Percentiles rank a stretch among this genome's conserved stretches.
Conservation (phyloP, 2,329 filamentous ascomycete genomes). For the Colletotrichum sp. region DNA sequence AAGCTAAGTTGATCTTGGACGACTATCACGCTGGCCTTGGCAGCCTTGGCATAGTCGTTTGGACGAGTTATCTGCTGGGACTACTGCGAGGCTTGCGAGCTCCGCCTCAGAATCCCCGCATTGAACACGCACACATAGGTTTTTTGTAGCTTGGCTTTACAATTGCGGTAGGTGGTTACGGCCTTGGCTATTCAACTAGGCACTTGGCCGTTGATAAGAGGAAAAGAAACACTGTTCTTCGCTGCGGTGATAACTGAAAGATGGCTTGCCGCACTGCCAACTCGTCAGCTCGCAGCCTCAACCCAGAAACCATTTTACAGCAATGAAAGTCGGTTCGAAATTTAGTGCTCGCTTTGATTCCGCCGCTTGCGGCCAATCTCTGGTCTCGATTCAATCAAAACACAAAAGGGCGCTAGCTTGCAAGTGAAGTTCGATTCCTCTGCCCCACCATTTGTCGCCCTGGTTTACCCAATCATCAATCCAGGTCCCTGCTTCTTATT, state of each 20-base stretch:
- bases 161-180: background rate
- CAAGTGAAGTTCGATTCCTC: background rate
- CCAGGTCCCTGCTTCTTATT: background rate
- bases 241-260: background rate
- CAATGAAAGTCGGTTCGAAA: background rate
- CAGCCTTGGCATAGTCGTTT: background rate
- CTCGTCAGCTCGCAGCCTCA: background rate
- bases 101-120: background rate
- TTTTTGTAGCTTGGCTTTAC: background rate
- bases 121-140: background rate
- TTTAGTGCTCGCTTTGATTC: background rate
- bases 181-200: background rate
- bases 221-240: background rate
- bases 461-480: background rate
- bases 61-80: background rate
- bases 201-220: background rate
- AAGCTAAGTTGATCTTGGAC: constrained; percentile 7
- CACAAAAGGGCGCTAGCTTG: background rate
- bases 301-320: background rate
- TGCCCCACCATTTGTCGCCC: background rate
- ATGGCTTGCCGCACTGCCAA: background rate
- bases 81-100: background rate
- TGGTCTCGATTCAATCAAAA: background rate
- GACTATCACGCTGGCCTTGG: background rate
- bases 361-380: background rate